Percentiles rank a stretch among this genome's conserved stretches.
Conservation (phyloP, 805 yeast species). For the Yarrowia yakushimensis region DNA sequence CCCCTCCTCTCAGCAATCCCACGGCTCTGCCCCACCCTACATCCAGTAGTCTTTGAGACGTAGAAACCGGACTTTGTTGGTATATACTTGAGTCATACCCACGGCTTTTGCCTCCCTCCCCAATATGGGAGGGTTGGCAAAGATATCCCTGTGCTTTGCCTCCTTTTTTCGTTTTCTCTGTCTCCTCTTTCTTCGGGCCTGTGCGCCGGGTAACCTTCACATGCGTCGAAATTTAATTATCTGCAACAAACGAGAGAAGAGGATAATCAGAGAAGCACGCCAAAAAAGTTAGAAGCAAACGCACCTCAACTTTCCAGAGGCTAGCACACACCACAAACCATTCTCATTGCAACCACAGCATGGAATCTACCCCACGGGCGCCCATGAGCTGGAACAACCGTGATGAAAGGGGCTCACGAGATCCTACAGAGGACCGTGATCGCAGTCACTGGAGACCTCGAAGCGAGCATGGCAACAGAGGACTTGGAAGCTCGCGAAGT, state of each 20-base stretch:
- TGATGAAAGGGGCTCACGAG: background rate
- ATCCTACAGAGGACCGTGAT: background rate
- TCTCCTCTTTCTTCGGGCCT: background rate
- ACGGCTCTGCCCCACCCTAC: background rate
- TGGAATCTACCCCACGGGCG: constrained; percentile 11
- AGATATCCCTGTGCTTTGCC: background rate
- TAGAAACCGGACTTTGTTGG: background rate
- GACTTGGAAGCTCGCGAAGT: background rate
- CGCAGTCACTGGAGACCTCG: background rate
- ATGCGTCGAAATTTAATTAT: constrained; percentile 1
- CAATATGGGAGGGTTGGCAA: background rate
- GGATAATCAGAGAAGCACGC: background rate
- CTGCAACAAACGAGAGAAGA: background rate
- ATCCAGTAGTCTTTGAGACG: background rate
- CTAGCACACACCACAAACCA: background rate
- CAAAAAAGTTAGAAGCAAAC: constrained; percentile 20
- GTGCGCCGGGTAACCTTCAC: constrained; percentile 5
- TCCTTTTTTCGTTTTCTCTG: background rate
- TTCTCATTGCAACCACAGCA: background rate
- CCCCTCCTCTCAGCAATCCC: background rate
- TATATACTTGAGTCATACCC: constrained; percentile 15
- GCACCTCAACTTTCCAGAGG: background rate
- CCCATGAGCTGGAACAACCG: constrained; percentile 19
- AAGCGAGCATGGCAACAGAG: background rate
- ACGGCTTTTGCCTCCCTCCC: background rate